phyloP scores from a whole-genome alignment of 495 filamentous ascomycete species.

The Monascus purpureus region DNA sequence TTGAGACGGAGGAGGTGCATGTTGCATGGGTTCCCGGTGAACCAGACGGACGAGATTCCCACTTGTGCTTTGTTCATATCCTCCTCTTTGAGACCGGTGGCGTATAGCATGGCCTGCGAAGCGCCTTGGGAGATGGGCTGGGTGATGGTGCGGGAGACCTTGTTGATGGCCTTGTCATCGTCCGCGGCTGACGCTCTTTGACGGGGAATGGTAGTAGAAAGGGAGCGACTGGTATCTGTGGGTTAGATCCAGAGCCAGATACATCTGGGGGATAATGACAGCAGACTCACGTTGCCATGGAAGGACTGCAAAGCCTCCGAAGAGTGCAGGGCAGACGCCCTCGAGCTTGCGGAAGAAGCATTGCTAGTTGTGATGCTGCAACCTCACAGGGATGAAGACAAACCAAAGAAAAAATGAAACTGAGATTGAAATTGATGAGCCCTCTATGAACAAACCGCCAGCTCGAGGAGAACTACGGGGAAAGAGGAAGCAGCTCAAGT shows the following conservation, averaged over 20 bases:
- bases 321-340: constrained; percentile 30
- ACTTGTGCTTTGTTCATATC: constrained; percentile 94
- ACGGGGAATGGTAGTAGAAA: constrained; percentile 32
- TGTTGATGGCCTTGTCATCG: constrained; percentile 46
- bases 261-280: too few species aligned
- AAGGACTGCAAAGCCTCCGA: constrained; percentile 18
- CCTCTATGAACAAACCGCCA: neutral
- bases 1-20: constrained; percentile 94
- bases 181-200: constrained; percentile 23
- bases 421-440: neutral
- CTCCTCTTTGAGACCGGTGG: constrained; percentile 65
- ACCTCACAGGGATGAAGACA: too few species aligned
- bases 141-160: constrained; percentile 69
- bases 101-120: constrained; percentile 98
- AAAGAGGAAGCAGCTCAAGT: too few species aligned
- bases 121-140: constrained; percentile 96
- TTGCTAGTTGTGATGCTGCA: constrained; percentile 6
- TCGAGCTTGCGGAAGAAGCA: constrained; percentile 28
- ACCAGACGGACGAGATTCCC: constrained; percentile 84
- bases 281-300: constrained; percentile 11
- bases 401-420: too few species aligned
- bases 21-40: constrained; percentile 94
- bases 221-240: constrained; percentile 23
- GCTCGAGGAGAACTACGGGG: too few species aligned
- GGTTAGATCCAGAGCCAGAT: too few species aligned